Base-by-base conservation (phyloP, 2,329 filamentous ascomycete genomes). In the Neocucurbitaria cava region DNA sequence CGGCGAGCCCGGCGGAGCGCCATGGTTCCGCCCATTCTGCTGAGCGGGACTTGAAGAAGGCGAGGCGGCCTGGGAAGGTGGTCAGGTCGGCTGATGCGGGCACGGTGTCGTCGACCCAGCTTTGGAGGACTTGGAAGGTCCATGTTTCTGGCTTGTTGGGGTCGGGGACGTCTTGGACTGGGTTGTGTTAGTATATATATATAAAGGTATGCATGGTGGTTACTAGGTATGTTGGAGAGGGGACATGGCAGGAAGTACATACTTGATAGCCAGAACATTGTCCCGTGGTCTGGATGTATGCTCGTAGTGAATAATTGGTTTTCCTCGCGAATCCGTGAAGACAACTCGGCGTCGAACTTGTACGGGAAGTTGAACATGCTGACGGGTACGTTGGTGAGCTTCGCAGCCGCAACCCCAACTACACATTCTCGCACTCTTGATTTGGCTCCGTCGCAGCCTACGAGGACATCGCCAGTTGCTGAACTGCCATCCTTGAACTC, bases 141-240 rank as follows among this genome's bases (percentile, higher is more conserved):
- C 71, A 74, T n/a, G 62, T 71, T 30, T 61, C 59, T 5, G 71
- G 68, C 10, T 68, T 60, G 6, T 58, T 46, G 3, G 67, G 61
- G 46, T 66, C 57, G 3, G 68, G 68, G 1, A 71, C 68, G 36
- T 74, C 71, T 58, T 71, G 70, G 21, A 72, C 71, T 67, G 23
- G 15, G 28, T 26, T 17, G 56, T 49, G 26, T 52, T 46, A 58
- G 46, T 41, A 43, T 39, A 24, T 31, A 33, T 18, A 51, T 36
- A 47, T n/a, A n/a, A n/a, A n/a, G n/a, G n/a, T n/a, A n/a, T n/a
- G n/a, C n/a, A n/a, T n/a, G n/a, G n/a, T n/a, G n/a, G n/a, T n/a
- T n/a, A n/a, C n/a, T n/a, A n/a, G n/a, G n/a, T n/a, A n/a, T n/a
- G n/a, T n/a, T n/a, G n/a, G n/a, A n/a, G n/a, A n/a, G n/a, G n/a